Evolutionary conservation across 164 flowering plant genomes (phyloP).

Genomic region (Umbilicus rupestris): DNA sequence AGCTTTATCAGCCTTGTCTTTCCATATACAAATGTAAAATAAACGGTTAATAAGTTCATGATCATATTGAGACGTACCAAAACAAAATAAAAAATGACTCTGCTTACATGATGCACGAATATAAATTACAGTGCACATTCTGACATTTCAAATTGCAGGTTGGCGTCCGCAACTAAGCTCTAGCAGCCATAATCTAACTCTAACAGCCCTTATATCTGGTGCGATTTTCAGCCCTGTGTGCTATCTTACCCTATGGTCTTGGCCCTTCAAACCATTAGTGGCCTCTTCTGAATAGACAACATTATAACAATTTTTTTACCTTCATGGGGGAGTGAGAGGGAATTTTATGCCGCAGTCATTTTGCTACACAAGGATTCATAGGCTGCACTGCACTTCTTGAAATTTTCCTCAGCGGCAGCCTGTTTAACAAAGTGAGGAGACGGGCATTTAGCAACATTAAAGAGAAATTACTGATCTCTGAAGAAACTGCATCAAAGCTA

Average conservation of each 20-base stretch:
- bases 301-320: background rate
- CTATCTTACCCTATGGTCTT: too few species aligned
- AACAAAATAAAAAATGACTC: background rate
- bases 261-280: too few species aligned
- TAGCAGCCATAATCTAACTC: too few species aligned
- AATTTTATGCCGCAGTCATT: constrained; percentile 20
- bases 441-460: background rate
- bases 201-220: too few species aligned
- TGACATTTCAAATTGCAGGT: background rate
- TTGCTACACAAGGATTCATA: constrained; percentile 74
- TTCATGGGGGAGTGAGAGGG: background rate
- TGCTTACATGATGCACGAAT: background rate
- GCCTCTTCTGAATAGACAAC: background rate
- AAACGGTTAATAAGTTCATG: too few species aligned
- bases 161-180: too few species aligned
- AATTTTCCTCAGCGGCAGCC: constrained; percentile 80
- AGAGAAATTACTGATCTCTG: background rate
- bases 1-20: background rate
- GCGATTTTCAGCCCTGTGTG: too few species aligned
- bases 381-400: constrained; percentile 81
- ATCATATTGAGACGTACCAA: background rate
- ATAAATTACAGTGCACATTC: background rate
- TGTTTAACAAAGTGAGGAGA: constrained; percentile 15
- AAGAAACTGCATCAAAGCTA: background rate
- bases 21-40: too few species aligned